Percentiles rank a stretch among this genome's conserved stretches.
These are phyloP conservation scores for Sinapis alba DNA, from an alignment of 441 rosid species.

Conservation along the genomic window DNA sequence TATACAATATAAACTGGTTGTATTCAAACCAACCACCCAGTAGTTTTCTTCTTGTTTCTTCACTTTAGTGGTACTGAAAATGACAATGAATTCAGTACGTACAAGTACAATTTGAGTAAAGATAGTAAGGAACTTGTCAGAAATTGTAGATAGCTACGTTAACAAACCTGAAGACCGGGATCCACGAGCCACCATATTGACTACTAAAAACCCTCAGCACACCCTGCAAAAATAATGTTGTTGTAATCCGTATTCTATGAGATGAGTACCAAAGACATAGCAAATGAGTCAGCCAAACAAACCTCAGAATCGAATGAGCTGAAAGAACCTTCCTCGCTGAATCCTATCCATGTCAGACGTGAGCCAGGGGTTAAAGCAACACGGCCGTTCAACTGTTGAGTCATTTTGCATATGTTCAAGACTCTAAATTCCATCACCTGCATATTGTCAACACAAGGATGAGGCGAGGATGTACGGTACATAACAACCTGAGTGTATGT, in stretches of 20 bases:
- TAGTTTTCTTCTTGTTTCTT: slow-evolving; percentile 71
- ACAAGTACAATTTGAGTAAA: not conserved
- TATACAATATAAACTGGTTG: slow-evolving; percentile 70
- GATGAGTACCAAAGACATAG: slow-evolving; percentile 14
- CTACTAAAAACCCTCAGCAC: slow-evolving; percentile 68
- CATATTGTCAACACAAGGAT: slow-evolving; percentile 34
- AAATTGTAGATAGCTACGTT: slow-evolving; percentile 21
- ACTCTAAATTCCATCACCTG: slow-evolving; percentile 82
- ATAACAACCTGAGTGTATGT: not conserved
- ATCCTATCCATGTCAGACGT: slow-evolving; percentile 78
- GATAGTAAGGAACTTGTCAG: slow-evolving; percentile 1
- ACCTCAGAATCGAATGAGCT: slow-evolving; percentile 92
- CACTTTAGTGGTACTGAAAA: slow-evolving; percentile 63
- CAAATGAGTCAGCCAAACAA: slow-evolving; percentile 13
- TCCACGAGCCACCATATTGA: slow-evolving; percentile 91
- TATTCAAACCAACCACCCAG: slow-evolving; percentile 86
- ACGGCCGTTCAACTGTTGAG: slow-evolving; percentile 62
- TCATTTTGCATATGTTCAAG: slow-evolving; percentile 59
- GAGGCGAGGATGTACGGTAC: slow-evolving; percentile 1
- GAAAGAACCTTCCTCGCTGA: slow-evolving; percentile 85
- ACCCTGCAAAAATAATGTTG: slow-evolving; percentile 55
- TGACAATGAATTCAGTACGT: slow-evolving; percentile 7
- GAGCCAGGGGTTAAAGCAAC: slow-evolving; percentile 90
- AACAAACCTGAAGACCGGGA: slow-evolving; percentile 87
- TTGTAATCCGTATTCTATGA: not conserved